Percentiles rank a stretch among this genome's conserved stretches.
These are phyloP conservation scores for Picea glauca DNA, from an alignment of 75 land plant genomes.

Conservation along the genomic window DNA sequence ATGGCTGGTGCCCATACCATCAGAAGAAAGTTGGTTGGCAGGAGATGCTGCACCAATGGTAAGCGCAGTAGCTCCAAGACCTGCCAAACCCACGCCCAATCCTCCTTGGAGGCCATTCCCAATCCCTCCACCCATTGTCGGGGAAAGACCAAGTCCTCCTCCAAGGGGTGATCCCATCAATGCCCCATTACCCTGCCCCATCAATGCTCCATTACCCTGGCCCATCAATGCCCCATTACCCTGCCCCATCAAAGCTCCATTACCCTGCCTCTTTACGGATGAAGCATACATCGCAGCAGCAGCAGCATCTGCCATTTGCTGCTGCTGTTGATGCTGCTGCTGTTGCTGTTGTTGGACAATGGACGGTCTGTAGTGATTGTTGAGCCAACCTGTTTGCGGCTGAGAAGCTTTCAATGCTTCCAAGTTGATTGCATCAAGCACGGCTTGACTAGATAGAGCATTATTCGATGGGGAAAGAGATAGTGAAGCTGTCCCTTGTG, in stretches of 20 bases:
- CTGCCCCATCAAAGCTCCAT: slow-evolving; percentile 15
- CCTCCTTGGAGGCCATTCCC: slow-evolving; percentile 18
- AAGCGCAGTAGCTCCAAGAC: slow-evolving; percentile 25
- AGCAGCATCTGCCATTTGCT: slow-evolving; percentile 11
- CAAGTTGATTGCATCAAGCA: slow-evolving; percentile 20
- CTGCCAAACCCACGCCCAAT: slow-evolving; percentile 28
- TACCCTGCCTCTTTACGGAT: slow-evolving; percentile 17
- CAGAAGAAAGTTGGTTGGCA: slow-evolving; percentile 29
- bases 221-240: slow-evolving; percentile 12
- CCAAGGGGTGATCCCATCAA: slow-evolving; percentile 13
- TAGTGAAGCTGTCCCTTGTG: neutral
- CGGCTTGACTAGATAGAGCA: slow-evolving; percentile 25
- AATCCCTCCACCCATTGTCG: slow-evolving; percentile 17
- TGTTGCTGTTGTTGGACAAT: slow-evolving; percentile 9
- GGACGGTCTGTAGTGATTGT: slow-evolving; percentile 1
- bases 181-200: slow-evolving; percentile 14
- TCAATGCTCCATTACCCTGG: slow-evolving; percentile 6
- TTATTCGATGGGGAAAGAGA: slow-evolving; percentile 17
- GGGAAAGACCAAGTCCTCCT: slow-evolving; percentile 27
- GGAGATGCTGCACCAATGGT: slow-evolving; percentile 31
- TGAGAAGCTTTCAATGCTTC: slow-evolving; percentile 31
- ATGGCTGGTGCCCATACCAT: slow-evolving; percentile 47
- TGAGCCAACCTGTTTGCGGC: slow-evolving; percentile 14
- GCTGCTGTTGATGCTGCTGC: slow-evolving; percentile 20
- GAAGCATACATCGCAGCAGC: slow-evolving; percentile 16